A percentile compares a stretch with the other conserved stretches of the same genome.
Evolutionary conservation across 176 grass and related monocot genomes (phyloP).

Genomic region (Luzula sylvatica): DNA sequence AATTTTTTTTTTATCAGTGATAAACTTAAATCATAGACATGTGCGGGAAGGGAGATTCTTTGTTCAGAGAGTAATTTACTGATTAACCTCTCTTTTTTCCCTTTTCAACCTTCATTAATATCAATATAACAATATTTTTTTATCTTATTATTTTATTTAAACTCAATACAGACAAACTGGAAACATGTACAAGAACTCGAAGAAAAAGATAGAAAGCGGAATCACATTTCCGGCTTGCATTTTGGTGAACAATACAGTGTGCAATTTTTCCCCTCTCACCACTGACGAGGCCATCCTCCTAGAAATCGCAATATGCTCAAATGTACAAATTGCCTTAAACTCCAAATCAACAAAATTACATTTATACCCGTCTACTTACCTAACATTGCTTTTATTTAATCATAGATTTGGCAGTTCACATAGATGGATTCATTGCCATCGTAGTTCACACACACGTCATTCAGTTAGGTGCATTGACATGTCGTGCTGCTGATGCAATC

Average conservation of each 20-base stretch:
- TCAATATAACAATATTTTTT: not conserved
- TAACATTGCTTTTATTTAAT: constrained; percentile 5
- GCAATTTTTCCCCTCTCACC: constrained; percentile 85
- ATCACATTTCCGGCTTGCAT: constrained; percentile 90
- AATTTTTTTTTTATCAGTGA: too few species aligned
- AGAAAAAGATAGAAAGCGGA: constrained; percentile 96
- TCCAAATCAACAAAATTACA: not conserved
- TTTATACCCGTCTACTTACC: not conserved
- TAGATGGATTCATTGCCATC: constrained; percentile 99
- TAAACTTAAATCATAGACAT: constrained; percentile 57
- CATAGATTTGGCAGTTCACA: constrained; percentile 97
- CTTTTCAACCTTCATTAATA: constrained; percentile 4
- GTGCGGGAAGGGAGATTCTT: constrained; percentile 79
- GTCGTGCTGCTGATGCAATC: constrained; percentile 81
- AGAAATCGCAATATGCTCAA: constrained; percentile 89
- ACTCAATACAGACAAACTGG: constrained; percentile 54
- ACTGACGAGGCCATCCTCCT: constrained; percentile 64
- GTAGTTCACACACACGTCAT: constrained; percentile 91
- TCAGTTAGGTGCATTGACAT: constrained; percentile 51
- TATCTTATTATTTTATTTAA: constrained; percentile 11
- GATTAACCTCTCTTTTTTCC: not conserved
- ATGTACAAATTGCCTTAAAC: constrained; percentile 43
- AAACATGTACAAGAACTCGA: constrained; percentile 90
- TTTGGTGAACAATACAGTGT: constrained; percentile 86
- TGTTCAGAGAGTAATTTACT: constrained; percentile 71